Evolutionary conservation across 1,284 basidiomycete species (phyloP), one percentile per base, ranked within the genome.

Genomic region (Stereum hirsutum): DNA sequence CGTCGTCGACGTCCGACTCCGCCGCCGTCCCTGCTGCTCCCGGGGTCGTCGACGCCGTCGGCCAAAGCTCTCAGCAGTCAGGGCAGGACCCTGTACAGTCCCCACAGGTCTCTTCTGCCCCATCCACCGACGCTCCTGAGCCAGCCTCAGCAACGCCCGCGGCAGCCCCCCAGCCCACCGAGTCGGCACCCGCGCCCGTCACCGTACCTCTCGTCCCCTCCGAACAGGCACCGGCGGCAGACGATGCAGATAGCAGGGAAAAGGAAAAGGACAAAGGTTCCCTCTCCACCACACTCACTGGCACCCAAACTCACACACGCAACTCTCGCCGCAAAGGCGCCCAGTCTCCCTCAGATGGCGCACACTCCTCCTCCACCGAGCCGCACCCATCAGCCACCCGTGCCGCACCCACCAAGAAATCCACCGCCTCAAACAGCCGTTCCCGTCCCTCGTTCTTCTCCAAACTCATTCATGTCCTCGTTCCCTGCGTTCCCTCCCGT

Each of bases 401-500:
- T 45, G 39, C 46, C 42, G 42, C 42, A 49, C 45, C 43, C 58
- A 54, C 56, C 51, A 37, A 60, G 43, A 64, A 48, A 47, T 28
- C 43, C 52, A 48, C 57, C 58, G 47, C 71, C 66, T 56, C 51
- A 44, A 31, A 46, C 54, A 12, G 23, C 8, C 43, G 47, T 14
- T 31, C 40, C 21, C 49, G 49, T 40, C 43, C 47, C 42, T 70
- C 70, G 27, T 57, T 75, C 46, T 60, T 75, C 39, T 64, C 66
- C 42, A 69, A 65, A 50, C 56, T 75, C 31, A 56, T 75, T 42
- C 64, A 64, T 46, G 70, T 65, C 43, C 61, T 75, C 41, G 65
- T 75, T 24, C 74, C 72, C 17, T 76, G 74, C 46, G 61, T 73
- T 39, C 63, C 71, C 15, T 63, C 59, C 34, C 58, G 57, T 40